Conservation (phyloP, 371 early-diverging fungal species). For the Neoconidiobolus thromboides region DNA sequence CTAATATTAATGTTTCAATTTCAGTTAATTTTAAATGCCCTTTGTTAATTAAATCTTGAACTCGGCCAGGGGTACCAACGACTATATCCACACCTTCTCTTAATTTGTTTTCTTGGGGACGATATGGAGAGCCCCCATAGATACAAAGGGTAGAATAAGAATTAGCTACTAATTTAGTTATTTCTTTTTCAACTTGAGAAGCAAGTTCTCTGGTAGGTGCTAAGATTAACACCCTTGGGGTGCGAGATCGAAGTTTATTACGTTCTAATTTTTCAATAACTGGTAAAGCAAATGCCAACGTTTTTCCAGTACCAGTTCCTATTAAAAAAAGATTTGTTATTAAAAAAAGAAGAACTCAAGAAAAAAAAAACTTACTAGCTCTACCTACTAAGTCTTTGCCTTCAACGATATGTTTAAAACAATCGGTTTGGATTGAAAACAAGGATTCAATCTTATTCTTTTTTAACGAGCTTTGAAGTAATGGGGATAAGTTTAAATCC, state of each 20-base stretch:
- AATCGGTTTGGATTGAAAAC: constrained; percentile 86
- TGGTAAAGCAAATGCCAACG: constrained; percentile 79
- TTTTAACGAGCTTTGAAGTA: neutral
- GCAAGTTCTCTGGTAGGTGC: constrained; percentile 96
- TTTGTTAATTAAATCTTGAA: constrained; percentile 85
- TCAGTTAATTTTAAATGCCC: constrained; percentile 51
- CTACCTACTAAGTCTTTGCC: constrained; percentile 85
- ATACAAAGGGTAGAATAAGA: constrained; percentile 19
- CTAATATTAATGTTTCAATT: constrained; percentile 61
- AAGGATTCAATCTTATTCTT: constrained; percentile 29
- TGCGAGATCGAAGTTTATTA: constrained; percentile 34
- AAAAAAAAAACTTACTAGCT: constrained; percentile 32
- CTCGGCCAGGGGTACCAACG: constrained; percentile 95
- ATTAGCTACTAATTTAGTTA: constrained; percentile 36
- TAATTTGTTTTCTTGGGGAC: constrained; percentile 39
- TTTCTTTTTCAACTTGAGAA: constrained; percentile 64
- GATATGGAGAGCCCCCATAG: constrained; percentile 66
- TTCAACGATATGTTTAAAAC: constrained; percentile 57
- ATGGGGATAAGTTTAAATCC: neutral
- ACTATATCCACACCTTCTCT: constrained; percentile 83
- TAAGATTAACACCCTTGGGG: constrained; percentile 68
- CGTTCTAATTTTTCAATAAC: constrained; percentile 43
- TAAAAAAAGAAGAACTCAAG: neutral
- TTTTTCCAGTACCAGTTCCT: constrained; percentile 87
- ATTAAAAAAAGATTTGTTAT: neutral